Conservation (phyloP, 2,329 filamentous ascomycete species). For the Tolypocladium tropicale region DNA sequence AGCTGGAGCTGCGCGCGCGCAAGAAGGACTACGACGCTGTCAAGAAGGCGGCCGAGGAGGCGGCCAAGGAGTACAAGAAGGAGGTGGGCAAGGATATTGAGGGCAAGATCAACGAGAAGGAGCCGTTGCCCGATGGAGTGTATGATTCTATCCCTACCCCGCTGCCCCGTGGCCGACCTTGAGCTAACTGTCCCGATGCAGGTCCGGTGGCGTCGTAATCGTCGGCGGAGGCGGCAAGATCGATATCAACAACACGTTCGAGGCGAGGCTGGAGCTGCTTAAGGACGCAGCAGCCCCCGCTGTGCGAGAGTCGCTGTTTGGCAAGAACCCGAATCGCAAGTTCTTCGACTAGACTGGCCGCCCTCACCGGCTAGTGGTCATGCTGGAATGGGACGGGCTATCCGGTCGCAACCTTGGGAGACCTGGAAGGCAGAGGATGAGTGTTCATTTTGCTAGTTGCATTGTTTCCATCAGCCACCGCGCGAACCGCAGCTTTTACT, state of each 20-base stretch:
- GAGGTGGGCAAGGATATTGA: conserved; percentile 59
- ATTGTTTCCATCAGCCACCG: conserved; percentile 14
- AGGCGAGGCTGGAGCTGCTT: conserved; percentile 77
- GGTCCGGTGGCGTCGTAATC: conserved; percentile 73
- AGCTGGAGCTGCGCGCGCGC: conserved; percentile 63
- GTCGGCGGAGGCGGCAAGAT: conserved; percentile 84
- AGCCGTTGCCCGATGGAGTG: conserved; percentile 72
- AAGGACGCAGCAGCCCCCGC: conserved; percentile 77
- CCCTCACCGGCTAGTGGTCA: neutral
- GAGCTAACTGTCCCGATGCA: conserved; percentile 26
- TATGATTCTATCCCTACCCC: conserved; percentile 41
- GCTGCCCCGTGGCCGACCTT: conserved; percentile 1
- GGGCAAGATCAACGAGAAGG: conserved; percentile 65
- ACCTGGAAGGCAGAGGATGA: neutral
- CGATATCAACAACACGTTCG: conserved; percentile 96
- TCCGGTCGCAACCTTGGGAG: neutral
- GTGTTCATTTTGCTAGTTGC: conserved; percentile 11
- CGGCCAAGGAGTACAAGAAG: conserved; percentile 75
- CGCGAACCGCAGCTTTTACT: conserved; percentile 14
- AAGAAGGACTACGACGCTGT: conserved; percentile 69
- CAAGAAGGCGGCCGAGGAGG: conserved; percentile 68
- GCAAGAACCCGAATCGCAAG: conserved; percentile 88
- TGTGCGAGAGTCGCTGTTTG: conserved; percentile 80
- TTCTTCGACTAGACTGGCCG: conserved; percentile 71
- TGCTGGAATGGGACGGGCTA: neutral